Evolutionary conservation across 257 asterid genomes (phyloP).

Genomic region (Gentiana macrophylla): DNA sequence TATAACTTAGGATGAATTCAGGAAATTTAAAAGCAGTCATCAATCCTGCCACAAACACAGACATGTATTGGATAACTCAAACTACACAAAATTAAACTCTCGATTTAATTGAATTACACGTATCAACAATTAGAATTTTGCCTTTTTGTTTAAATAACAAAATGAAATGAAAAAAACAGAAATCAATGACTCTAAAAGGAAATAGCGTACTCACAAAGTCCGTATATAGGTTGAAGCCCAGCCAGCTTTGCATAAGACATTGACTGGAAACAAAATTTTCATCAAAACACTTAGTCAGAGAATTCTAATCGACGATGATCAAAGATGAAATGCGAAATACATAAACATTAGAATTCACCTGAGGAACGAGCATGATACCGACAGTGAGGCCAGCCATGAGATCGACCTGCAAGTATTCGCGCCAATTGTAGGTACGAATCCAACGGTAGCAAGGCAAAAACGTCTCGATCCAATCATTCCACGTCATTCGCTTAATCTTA

Average conservation of each 20-base stretch:
- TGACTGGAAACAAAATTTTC: constrained; percentile 38
- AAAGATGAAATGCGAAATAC: not conserved
- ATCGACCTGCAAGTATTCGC: constrained; percentile 79
- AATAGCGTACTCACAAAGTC: constrained; percentile 70
- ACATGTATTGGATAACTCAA: not conserved
- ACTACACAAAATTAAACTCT: not conserved
- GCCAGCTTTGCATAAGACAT: constrained; percentile 99
- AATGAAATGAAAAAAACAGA: not conserved
- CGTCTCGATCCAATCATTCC: constrained; percentile 67
- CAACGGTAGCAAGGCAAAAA: constrained; percentile 85
- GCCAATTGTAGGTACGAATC: constrained; percentile 78
- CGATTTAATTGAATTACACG: not conserved
- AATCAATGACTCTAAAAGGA: not conserved
- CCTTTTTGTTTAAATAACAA: not conserved
- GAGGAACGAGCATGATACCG: constrained; percentile 99
- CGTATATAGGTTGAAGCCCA: constrained; percentile 93
- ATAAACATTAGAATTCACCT: constrained; percentile 28
- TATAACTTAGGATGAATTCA: not conserved
- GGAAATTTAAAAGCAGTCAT: not conserved
- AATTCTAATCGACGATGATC: constrained; percentile 4
- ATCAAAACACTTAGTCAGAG: too few species aligned
- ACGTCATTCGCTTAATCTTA: constrained; percentile 52
- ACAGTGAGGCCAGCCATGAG: constrained; percentile 91
- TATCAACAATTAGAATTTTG: too few species aligned
- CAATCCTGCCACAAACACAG: not conserved